Evolutionary conservation across 2,329 filamentous ascomycete genomes (phyloP), one percentile per base, ranked within the genome.

Genomic region (Colletotrichum musicola): DNA sequence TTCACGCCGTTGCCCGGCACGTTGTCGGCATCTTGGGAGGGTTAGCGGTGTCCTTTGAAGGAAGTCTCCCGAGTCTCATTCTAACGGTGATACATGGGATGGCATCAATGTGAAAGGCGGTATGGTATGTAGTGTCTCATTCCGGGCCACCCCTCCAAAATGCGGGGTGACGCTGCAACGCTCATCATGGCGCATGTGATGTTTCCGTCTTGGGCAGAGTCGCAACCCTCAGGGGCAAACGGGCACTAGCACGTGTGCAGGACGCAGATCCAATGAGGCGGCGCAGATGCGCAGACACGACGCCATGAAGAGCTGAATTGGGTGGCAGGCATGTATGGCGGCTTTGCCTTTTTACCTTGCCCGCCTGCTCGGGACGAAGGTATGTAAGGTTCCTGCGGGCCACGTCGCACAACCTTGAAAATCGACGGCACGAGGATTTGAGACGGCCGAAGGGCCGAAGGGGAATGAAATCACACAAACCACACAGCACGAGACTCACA

Each of bases 1-100:
- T 90, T 69, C 20, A 68, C 67, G 14, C 57, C 85, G 65, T 89
- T 88, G 1, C 87, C 88, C 77, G 75, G 84, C 0, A 86, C 81
- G 4, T 79, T 77, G 2, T 74, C 83, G 53, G 63, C 4, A 49
- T 69, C 67, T 69, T 69, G 27, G 13, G 30, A 22, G 16, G 14
- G 38, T 67, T 30, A 66, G 64, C 13, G 12, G 16, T 6, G 1
- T 27, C 30, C 54, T 20, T 22, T 4, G 57, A 7, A 18, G 35
- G 4, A n/a, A 13, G 27, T 30, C 27, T 30, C 27, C 1, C 9
- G 30, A 35, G 62, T n/a, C 42, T 49, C 53, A 53, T 51, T 22
- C 51, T 49, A 10, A 20, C 38, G 30, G 62, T 35, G 53, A 38
- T 9, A 30, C 44, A n/a, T 46, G 44, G 6, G 10, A 14, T 40